A percentile compares a stretch with the other conserved stretches of the same genome.
These are phyloP conservation scores for Xylariaceae sp. DNA, from an alignment of 2,329 filamentous ascomycete species.

Conservation along the genomic window DNA sequence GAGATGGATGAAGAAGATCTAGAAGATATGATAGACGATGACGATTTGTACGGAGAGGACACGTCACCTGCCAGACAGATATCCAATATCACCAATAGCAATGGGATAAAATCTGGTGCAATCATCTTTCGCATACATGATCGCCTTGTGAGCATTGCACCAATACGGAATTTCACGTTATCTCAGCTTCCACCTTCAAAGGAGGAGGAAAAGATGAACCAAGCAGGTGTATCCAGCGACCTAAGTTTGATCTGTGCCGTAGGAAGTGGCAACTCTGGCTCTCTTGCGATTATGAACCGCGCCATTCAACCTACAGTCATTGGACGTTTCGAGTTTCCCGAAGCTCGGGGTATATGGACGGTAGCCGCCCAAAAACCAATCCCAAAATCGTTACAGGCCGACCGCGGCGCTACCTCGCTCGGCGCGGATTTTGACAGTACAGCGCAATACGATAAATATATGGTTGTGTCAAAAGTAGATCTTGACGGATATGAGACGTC, in stretches of 20 bases:
- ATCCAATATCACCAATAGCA: conserved; percentile 35
- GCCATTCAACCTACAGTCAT: conserved; percentile 71
- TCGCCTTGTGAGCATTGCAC: conserved; percentile 70
- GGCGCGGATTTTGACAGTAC: conserved; percentile 55
- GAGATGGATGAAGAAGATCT: conserved; percentile 50
- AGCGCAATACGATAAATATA: conserved; percentile 69
- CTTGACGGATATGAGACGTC: conserved; percentile 70
- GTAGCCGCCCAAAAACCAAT: conserved; percentile 65
- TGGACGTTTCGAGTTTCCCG: conserved; percentile 66
- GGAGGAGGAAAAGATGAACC: conserved; percentile 41
- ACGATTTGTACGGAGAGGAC: conserved; percentile 62
- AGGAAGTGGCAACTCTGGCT: conserved; percentile 62
- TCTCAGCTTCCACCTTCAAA: conserved; percentile 51
- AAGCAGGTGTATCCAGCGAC: conserved; percentile 49
- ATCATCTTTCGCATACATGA: conserved; percentile 77
- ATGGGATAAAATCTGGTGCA: conserved; percentile 53
- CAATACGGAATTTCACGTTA: conserved; percentile 70
- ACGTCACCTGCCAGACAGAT: conserved; percentile 33
- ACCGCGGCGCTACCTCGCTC: conserved; percentile 46
- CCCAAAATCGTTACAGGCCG: conserved; percentile 54
- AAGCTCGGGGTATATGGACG: conserved; percentile 77
- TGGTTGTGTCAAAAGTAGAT: conserved; percentile 75
- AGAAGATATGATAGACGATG: conserved; percentile 58
- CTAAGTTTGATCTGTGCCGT: conserved; percentile 58
- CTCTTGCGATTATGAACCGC: conserved; percentile 72